Evolutionary conservation across 768 basidiomycete genomes (phyloP).

Genomic region (Clathrus columnatus): DNA sequence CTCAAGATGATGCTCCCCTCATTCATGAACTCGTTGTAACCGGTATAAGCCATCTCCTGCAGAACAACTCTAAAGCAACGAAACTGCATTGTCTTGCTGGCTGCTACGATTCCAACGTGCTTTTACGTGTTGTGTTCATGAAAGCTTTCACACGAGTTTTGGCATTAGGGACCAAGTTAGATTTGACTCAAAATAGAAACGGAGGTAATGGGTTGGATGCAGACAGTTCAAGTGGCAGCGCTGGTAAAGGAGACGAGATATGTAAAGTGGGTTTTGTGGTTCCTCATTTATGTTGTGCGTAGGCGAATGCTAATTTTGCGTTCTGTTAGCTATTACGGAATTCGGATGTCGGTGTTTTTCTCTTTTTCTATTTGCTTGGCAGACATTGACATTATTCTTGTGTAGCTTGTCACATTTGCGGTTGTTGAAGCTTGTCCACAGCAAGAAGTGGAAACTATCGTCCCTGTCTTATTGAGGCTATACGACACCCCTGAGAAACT

Average conservation of each 20-base stretch:
- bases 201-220: constrained; percentile 12
- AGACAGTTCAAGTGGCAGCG: constrained; percentile 39
- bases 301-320: neutral
- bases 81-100: constrained; percentile 79
- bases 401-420: constrained; percentile 61
- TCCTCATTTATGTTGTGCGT: neutral
- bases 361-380: neutral
- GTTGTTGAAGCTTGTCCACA: constrained; percentile 83
- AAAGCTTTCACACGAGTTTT: constrained; percentile 79
- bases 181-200: constrained; percentile 43
- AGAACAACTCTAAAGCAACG: constrained; percentile 77
- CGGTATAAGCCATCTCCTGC: constrained; percentile 72
- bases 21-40: constrained; percentile 70
- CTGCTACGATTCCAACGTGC: constrained; percentile 64
- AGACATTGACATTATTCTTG: neutral
- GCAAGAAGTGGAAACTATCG: constrained; percentile 62
- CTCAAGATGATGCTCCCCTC: constrained; percentile 17
- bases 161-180: constrained; percentile 71
- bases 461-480: constrained; percentile 75
- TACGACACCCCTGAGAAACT: constrained; percentile 73
- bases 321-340: constrained; percentile 55
- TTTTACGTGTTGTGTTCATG: constrained; percentile 71
- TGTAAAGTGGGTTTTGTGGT: neutral
- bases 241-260: constrained; percentile 44
- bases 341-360: constrained; percentile 42